phyloP scores from a whole-genome alignment of 306 rosid species.

The Gillenia trifoliata region DNA sequence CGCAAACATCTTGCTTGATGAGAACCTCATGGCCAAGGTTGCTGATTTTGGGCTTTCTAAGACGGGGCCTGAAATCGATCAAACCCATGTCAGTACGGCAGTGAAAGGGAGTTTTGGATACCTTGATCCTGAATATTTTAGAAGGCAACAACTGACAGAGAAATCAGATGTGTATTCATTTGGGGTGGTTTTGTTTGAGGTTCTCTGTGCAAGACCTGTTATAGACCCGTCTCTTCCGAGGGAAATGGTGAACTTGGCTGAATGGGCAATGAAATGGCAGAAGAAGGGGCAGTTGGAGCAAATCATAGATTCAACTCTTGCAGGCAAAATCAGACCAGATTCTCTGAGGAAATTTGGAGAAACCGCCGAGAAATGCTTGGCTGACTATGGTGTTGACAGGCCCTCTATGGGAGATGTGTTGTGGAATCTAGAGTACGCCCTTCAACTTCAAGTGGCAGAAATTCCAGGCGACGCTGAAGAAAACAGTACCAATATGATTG shows the following conservation, averaged over 20 bases:
- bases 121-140: constrained; percentile 88
- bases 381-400: constrained; percentile 74
- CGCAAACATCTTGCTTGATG: constrained; percentile 83
- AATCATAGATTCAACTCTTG: constrained; percentile 63
- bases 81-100: constrained; percentile 85
- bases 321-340: constrained; percentile 61
- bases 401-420: constrained; percentile 91
- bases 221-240: constrained; percentile 82
- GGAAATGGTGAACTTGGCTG: constrained; percentile 87
- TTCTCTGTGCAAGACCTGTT: constrained; percentile 81
- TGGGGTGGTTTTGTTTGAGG: constrained; percentile 85
- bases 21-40: constrained; percentile 89
- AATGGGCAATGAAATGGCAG: constrained; percentile 95
- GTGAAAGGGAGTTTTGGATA: constrained; percentile 88
- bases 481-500: constrained; percentile 79
- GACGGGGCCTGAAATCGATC: constrained; percentile 78
- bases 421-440: constrained; percentile 85
- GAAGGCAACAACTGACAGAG: constrained; percentile 82
- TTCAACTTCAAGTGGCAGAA: constrained; percentile 74
- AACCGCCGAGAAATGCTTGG: constrained; percentile 87
- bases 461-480: constrained; percentile 71
- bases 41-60: constrained; percentile 88
- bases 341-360: constrained; percentile 84
- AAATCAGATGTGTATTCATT: constrained; percentile 88
- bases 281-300: constrained; percentile 72